A percentile compares a stretch with the other conserved stretches of the same genome.
Evolutionary conservation across 805 yeast species (phyloP).

Genomic region (Blastobotrys robertii): DNA sequence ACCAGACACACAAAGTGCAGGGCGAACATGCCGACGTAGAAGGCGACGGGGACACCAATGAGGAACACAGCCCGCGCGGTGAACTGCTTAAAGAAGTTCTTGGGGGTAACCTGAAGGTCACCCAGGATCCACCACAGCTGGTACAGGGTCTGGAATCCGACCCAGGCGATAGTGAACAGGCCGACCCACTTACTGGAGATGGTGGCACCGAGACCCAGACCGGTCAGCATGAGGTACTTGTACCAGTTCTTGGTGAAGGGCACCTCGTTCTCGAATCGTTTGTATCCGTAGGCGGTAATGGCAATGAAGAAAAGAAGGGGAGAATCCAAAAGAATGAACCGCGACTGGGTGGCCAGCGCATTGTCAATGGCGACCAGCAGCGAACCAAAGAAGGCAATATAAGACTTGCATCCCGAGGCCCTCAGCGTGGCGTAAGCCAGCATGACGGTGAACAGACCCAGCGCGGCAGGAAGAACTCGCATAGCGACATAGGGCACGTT

Average conservation of each 20-base stretch:
- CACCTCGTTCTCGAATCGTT: conserved; percentile 36
- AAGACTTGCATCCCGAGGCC: conserved; percentile 42
- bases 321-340: conserved; percentile 40
- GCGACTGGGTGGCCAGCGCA: conserved; percentile 51
- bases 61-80: conserved; percentile 33
- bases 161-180: conserved; percentile 55
- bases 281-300: conserved; percentile 42
- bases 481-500: conserved; percentile 42
- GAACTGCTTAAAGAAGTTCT: conserved; percentile 33
- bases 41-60: conserved; percentile 43
- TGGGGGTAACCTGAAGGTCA: conserved; percentile 44
- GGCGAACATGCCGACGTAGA: conserved; percentile 50
- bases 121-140: conserved; percentile 64
- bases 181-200: conserved; percentile 67
- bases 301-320: conserved; percentile 35
- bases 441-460: conserved; percentile 45
- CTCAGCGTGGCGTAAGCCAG: conserved; percentile 48
- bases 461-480: conserved; percentile 47
- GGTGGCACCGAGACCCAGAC: conserved; percentile 42
- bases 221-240: conserved; percentile 38
- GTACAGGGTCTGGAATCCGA: conserved; percentile 37
- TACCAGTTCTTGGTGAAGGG: conserved; percentile 47
- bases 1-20: conserved; percentile 41
- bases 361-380: conserved; percentile 51
- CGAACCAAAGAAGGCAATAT: conserved; percentile 42